These are phyloP conservation scores for Chrysosporium queenslandicum DNA, from an alignment of 2,329 filamentous ascomycete species.

Conservation along the genomic window DNA sequence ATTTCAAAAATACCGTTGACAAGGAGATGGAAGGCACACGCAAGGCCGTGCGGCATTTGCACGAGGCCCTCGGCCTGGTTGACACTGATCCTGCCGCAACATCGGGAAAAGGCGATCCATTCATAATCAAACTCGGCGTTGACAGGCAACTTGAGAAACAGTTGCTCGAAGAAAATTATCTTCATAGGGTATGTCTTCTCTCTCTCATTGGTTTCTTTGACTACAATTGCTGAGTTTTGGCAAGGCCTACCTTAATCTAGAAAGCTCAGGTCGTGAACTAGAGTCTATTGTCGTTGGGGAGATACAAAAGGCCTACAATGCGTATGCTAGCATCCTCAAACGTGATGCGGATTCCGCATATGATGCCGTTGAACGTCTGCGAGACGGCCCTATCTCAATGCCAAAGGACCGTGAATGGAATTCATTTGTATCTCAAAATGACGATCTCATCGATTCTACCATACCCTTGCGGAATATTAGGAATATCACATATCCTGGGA, in stretches of 20 bases:
- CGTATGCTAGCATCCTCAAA: conserved; percentile 82
- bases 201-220: neutral
- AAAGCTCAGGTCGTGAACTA: conserved; percentile 85
- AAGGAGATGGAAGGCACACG: conserved; percentile 84
- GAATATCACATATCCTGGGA: conserved; percentile 83
- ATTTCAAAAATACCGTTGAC: conserved; percentile 94
- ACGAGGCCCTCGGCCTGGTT: conserved; percentile 68
- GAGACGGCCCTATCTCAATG: conserved; percentile 79
- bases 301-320: conserved; percentile 96
- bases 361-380: conserved; percentile 67
- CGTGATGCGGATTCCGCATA: conserved; percentile 78
- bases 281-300: conserved; percentile 95
- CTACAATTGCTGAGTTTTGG: neutral
- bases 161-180: conserved; percentile 92
- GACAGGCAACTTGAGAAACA: conserved; percentile 87
- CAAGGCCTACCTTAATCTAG: conserved; percentile 86
- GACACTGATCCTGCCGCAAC: conserved; percentile 66
- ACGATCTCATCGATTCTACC: conserved; percentile 77
- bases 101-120: conserved; percentile 84
- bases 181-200: conserved; percentile 62
- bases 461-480: conserved; percentile 67
- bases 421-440: conserved; percentile 66
- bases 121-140: conserved; percentile 71
- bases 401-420: conserved; percentile 89
- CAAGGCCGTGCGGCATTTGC: conserved; percentile 67